phyloP scores from a whole-genome alignment of 257 asterid genomes.

The Ilex asprella region DNA sequence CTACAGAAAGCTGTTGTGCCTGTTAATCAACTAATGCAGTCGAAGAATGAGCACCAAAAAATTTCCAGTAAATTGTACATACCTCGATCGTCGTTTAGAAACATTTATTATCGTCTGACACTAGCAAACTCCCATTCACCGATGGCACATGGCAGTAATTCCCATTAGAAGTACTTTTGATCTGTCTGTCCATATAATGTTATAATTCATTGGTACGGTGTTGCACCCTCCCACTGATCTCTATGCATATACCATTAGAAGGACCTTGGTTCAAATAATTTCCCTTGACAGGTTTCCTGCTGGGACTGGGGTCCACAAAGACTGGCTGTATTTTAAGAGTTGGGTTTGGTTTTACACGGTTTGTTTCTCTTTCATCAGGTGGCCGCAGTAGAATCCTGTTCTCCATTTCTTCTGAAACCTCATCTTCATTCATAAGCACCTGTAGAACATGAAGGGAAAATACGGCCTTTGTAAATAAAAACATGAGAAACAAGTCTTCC shows the following conservation, averaged over 20 bases:
- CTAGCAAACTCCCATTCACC: neutral
- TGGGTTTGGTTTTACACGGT: slow-evolving; percentile 76
- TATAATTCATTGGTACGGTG: slow-evolving; percentile 43
- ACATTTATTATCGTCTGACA: neutral
- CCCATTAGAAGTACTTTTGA: neutral
- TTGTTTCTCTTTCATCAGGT: slow-evolving; percentile 45
- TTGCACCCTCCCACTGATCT: slow-evolving; percentile 90
- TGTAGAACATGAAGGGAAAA: slow-evolving; percentile 17
- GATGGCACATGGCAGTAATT: neutral
- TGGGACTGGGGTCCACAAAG: slow-evolving; percentile 69
- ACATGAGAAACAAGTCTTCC: neutral
- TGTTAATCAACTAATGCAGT: neutral
- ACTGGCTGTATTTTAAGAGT: slow-evolving; percentile 64
- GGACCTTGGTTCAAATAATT: slow-evolving; percentile 25
- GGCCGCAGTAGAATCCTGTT: slow-evolving; percentile 59
- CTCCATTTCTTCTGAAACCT: slow-evolving; percentile 54
- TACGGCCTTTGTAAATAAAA: no score
- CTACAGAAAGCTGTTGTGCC: neutral
- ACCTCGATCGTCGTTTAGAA: neutral
- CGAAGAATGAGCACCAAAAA: neutral
- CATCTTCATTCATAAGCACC: slow-evolving; percentile 87
- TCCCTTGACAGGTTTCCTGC: slow-evolving; percentile 39
- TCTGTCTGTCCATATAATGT: slow-evolving; percentile 6
- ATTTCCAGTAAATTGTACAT: neutral
- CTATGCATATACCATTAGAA: slow-evolving; percentile 62